A percentile compares a stretch with the other conserved stretches of the same genome.
These are phyloP conservation scores for Epithele typhae DNA, from an alignment of 768 basidiomycete genomes.

Conservation along the genomic window DNA sequence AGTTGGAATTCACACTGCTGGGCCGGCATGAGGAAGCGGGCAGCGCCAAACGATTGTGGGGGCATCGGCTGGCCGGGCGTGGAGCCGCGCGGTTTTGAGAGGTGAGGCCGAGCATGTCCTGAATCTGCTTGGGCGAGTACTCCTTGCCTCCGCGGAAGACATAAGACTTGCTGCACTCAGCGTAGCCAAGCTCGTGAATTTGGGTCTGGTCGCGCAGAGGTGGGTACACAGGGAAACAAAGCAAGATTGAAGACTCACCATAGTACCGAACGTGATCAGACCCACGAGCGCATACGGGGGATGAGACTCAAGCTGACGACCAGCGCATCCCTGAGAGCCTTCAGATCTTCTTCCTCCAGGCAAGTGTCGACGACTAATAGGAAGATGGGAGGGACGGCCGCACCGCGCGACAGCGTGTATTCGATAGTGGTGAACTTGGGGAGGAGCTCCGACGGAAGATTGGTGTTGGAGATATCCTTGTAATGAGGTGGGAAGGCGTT, in stretches of 20 bases:
- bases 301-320: conserved; percentile 91
- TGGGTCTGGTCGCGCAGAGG: conserved; percentile 66
- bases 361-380: conserved; percentile 97
- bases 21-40: conserved; percentile 88
- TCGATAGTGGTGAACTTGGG: conserved; percentile 99
- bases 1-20: conserved; percentile 95
- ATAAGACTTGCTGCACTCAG: conserved; percentile 95
- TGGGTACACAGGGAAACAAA: background rate
- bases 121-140: conserved; percentile 92
- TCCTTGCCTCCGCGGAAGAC: conserved; percentile 99
- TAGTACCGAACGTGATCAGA: conserved; percentile 93
- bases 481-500: conserved; percentile 98
- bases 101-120: conserved; percentile 93
- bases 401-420: conserved; percentile 93
- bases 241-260: conserved; percentile 50
- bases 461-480: conserved; percentile 96
- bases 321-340: conserved; percentile 91
- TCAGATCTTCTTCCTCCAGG: conserved; percentile 91
- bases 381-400: conserved; percentile 93
- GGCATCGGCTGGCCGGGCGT: conserved; percentile 83
- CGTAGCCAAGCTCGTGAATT: conserved; percentile 97
- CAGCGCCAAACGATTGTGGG: conserved; percentile 75
- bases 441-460: conserved; percentile 91
- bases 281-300: conserved; percentile 92
- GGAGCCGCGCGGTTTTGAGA: conserved; percentile 79